These are phyloP conservation scores for Chlorophyllum brunneum DNA, from an alignment of 768 basidiomycete genomes.

Conservation along the genomic window DNA sequence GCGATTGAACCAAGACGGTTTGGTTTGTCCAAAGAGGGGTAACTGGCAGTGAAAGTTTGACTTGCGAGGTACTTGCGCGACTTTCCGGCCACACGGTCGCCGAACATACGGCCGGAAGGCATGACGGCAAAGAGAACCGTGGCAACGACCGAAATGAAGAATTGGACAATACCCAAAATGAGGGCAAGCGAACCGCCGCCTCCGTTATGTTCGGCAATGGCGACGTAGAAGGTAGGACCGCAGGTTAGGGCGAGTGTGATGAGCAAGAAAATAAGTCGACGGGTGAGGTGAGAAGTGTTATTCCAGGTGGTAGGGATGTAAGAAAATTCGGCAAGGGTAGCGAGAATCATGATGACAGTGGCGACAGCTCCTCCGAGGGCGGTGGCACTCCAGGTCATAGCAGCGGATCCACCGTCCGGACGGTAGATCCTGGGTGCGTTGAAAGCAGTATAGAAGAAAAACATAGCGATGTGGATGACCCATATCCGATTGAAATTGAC, in stretches of 20 bases:
- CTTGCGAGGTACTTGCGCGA: slow-evolving; percentile 95
- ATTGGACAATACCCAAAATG: slow-evolving; percentile 95
- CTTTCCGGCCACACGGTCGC: slow-evolving; percentile 94
- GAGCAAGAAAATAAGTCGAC: slow-evolving; percentile 84
- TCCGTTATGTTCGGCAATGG: slow-evolving; percentile 65
- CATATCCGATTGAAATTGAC: slow-evolving; percentile 99
- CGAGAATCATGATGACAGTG: slow-evolving; percentile 93
- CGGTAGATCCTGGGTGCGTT: slow-evolving; percentile 88
- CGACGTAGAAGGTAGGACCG: slow-evolving; percentile 94
- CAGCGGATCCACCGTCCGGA: slow-evolving; percentile 52
- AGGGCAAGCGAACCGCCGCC: slow-evolving; percentile 71
- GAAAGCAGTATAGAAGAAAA: slow-evolving; percentile 94
- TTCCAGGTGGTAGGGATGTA: slow-evolving; percentile 99
- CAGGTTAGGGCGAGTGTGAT: slow-evolving; percentile 89
- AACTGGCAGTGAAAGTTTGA: slow-evolving; percentile 97
- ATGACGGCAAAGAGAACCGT: slow-evolving; percentile 87
- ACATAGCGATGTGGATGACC: slow-evolving; percentile 94
- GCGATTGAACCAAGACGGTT: slow-evolving; percentile 75
- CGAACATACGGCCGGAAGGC: slow-evolving; percentile 98
- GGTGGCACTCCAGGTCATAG: slow-evolving; percentile 90
- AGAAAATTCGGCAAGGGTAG: slow-evolving; percentile 92
- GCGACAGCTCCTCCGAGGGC: slow-evolving; percentile 95
- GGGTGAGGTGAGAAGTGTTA: slow-evolving; percentile 93
- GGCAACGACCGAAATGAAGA: slow-evolving; percentile 86
- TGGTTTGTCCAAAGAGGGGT: slow-evolving; percentile 61